phyloP scores from a whole-genome alignment of 2,329 filamentous ascomycete genomes.

The Aspergillus pseudotamarii region DNA sequence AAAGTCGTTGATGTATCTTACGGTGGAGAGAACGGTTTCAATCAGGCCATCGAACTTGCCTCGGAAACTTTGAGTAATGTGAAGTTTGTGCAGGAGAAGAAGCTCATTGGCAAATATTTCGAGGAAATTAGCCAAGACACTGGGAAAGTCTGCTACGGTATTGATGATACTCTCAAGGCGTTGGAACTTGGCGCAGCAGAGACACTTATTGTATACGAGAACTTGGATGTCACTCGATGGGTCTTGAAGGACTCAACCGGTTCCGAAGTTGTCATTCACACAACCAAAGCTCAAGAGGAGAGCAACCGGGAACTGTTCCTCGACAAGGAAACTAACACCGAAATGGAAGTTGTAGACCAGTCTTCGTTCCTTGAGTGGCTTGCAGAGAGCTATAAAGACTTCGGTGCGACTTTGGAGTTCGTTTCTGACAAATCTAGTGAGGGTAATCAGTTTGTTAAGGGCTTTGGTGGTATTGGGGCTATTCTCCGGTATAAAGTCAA shows the following conservation, averaged over 20 bases:
- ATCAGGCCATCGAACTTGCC: constrained; percentile 95
- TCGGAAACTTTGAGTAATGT: constrained; percentile 96
- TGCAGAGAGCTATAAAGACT: constrained; percentile 97
- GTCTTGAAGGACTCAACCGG: constrained; percentile 78
- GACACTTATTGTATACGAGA: constrained; percentile 94
- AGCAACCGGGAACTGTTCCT: constrained; percentile 78
- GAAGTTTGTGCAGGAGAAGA: constrained; percentile 99
- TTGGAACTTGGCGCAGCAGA: constrained; percentile 94
- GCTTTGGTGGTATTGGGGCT: constrained; percentile 96
- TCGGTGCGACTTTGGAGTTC: constrained; percentile 92
- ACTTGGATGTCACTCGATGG: constrained; percentile 93
- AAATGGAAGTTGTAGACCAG: constrained; percentile 91
- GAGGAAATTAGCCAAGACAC: constrained; percentile 98
- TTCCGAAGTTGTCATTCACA: constrained; percentile 75
- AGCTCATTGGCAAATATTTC: constrained; percentile 98
- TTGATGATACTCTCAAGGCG: constrained; percentile 96
- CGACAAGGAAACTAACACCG: constrained; percentile 92
- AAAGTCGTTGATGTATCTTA: constrained; percentile 99
- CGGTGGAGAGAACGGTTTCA: constrained; percentile 98
- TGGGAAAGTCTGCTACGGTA: constrained; percentile 95
- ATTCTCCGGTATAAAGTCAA: constrained; percentile 99
- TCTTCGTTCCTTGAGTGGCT: constrained; percentile 99
- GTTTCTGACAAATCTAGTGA: constrained; percentile 97
- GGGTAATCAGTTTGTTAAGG: constrained; percentile 99
- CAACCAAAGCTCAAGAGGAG: constrained; percentile 80